A percentile compares a stretch with the other conserved stretches of the same genome.
phyloP scores from a whole-genome alignment of 2,329 filamentous ascomycete genomes.

The Coniella vitis region DNA sequence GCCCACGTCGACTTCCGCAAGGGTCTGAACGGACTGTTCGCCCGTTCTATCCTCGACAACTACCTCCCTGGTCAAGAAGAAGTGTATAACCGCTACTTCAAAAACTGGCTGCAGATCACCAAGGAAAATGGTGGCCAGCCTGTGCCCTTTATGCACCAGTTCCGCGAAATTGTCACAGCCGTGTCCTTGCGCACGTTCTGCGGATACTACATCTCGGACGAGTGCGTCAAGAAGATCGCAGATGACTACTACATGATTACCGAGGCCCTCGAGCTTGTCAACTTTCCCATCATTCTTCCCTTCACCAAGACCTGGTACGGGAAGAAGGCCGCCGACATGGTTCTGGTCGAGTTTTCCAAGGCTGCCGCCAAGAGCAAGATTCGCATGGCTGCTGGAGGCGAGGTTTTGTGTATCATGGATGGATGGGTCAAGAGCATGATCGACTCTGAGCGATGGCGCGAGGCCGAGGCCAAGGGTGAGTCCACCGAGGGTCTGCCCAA shows the following conservation, averaged over 20 bases:
- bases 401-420: constrained; percentile 90
- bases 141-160: constrained; percentile 80
- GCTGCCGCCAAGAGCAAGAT: constrained; percentile 92
- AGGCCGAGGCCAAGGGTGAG: constrained; percentile 68
- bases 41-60: constrained; percentile 74
- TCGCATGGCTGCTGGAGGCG: constrained; percentile 81
- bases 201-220: constrained; percentile 88
- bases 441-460: constrained; percentile 73
- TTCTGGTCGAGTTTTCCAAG: constrained; percentile 80
- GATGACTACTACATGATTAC: constrained; percentile 97
- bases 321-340: constrained; percentile 91
- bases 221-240: constrained; percentile 86
- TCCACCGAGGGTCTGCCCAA: constrained; percentile 66
- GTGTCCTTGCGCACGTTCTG: constrained; percentile 96
- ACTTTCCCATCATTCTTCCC: constrained; percentile 93
- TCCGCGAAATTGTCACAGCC: constrained; percentile 92
- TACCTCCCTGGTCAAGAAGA: constrained; percentile 92
- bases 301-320: constrained; percentile 97
- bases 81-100: constrained; percentile 82
- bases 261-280: constrained; percentile 90
- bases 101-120: constrained; percentile 69
- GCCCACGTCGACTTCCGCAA: constrained; percentile 95
- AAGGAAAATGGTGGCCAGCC: constrained; percentile 66
- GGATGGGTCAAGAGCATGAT: constrained; percentile 87
- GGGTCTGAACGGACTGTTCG: constrained; percentile 91